These are phyloP conservation scores for Fusarium protoensiforme DNA, from an alignment of 2,329 filamentous ascomycete species.

Conservation along the genomic window DNA sequence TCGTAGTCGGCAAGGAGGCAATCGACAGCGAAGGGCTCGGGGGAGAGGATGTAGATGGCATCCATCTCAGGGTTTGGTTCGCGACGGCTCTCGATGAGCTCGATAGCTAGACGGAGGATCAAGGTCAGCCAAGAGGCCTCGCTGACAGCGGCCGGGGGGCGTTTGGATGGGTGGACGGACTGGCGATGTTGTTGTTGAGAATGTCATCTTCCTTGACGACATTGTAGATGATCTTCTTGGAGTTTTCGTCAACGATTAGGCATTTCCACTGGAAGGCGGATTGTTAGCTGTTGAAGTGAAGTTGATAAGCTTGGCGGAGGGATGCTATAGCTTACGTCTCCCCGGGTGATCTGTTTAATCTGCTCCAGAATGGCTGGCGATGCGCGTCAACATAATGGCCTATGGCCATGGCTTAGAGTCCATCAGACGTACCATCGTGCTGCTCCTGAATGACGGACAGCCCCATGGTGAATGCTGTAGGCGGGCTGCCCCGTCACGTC, in stretches of 20 bases:
- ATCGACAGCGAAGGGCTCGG: slow-evolving; percentile 88
- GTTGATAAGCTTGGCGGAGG: not conserved
- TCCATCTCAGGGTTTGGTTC: slow-evolving; percentile 90
- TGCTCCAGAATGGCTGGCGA: slow-evolving; percentile 51
- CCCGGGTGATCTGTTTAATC: slow-evolving; percentile 81
- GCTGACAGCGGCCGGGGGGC: slow-evolving; percentile 8
- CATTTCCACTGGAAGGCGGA: slow-evolving; percentile 85
- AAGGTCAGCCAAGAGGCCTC: slow-evolving; percentile 21
- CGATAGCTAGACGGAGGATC: slow-evolving; percentile 75
- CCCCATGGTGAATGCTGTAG: slow-evolving; percentile 72
- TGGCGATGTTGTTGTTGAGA: slow-evolving; percentile 94
- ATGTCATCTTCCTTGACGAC: slow-evolving; percentile 96
- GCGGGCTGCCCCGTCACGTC: slow-evolving; percentile 42
- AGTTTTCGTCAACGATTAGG: slow-evolving; percentile 85
- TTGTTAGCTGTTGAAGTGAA: slow-evolving; percentile 13
- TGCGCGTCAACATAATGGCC: slow-evolving; percentile 31
- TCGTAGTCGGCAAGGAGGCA: slow-evolving; percentile 95
- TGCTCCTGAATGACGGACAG: slow-evolving; percentile 88
- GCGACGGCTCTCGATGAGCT: slow-evolving; percentile 89
- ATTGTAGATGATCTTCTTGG: slow-evolving; percentile 89
- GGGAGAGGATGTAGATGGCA: slow-evolving; percentile 91
- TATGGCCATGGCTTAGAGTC: not conserved
- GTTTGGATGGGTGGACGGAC: slow-evolving; percentile 62
- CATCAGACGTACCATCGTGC: slow-evolving; percentile 57
- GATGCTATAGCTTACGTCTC: slow-evolving; percentile 71